Percentiles rank a stretch among this genome's conserved stretches.
These are phyloP conservation scores for Colletotrichum chlorophyti DNA, from an alignment of 2,329 filamentous ascomycete genomes.

Conservation along the genomic window DNA sequence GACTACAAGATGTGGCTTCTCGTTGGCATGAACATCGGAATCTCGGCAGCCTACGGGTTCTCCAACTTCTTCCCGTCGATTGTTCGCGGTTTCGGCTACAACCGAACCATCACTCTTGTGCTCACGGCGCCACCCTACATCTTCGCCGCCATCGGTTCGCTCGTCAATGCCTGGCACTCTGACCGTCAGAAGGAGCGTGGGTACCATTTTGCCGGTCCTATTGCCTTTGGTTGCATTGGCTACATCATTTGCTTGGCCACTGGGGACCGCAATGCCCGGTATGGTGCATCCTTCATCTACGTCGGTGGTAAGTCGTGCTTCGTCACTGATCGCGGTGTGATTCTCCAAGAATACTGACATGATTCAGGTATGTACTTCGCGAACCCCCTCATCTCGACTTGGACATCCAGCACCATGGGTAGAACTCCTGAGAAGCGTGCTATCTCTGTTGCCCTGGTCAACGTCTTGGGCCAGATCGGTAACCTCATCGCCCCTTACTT, in stretches of 20 bases:
- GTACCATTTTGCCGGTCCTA: constrained; percentile 30
- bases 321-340: too few relatives aligned
- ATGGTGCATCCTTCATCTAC: constrained; percentile 32
- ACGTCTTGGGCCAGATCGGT: constrained; percentile 26
- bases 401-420: constrained; percentile 30
- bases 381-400: constrained; percentile 31
- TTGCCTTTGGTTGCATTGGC: constrained; percentile 32
- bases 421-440: constrained; percentile 35
- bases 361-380: constrained; percentile 20
- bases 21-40: constrained; percentile 32
- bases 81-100: constrained; percentile 31
- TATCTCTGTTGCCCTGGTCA: constrained; percentile 31
- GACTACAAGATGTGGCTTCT: constrained; percentile 35
- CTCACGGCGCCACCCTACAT: constrained; percentile 33
- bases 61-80: constrained; percentile 35
- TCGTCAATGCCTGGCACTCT: constrained; percentile 31
- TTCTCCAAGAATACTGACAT: too few relatives aligned
- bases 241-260: constrained; percentile 34
- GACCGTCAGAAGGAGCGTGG: constrained; percentile 32
- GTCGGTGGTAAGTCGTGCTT: too few relatives aligned
- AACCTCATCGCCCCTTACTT: constrained; percentile 38
- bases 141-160: constrained; percentile 30
- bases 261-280: constrained; percentile 28
- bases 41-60: constrained; percentile 31
- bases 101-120: constrained; percentile 32